Evolutionary conservation across 257 asterid genomes (phyloP), one percentile per base, ranked within the genome.

Genomic region (Solanum neorickii): DNA sequence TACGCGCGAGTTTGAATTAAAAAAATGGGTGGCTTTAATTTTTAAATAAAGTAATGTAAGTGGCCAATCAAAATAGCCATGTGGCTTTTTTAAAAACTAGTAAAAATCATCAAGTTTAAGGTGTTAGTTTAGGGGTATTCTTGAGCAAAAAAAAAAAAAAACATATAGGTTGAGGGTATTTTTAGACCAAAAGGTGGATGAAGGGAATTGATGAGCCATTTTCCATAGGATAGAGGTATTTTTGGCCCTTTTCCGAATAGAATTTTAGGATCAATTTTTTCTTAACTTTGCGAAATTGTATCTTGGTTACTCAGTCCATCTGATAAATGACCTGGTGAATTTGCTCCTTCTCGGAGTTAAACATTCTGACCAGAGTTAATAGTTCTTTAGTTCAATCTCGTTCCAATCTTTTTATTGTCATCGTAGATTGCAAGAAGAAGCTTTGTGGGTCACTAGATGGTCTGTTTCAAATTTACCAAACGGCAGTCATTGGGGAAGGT

Each of bases 361-460:
- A 27, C 85, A 47, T 80, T 47, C 85, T 80, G 68, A 68, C 68
- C 84, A 16, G 68, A 47, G 68, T 80, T 27, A 15, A 29, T 56
- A 25, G 35, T 44, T 69, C 12, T 33, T 12, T 85, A 12, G n/a
- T 39, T 69, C 44, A 72, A 85, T 49, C 70, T 88, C 29, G 44
- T 18, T 85, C 72, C 29, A 41, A 35, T 69, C 62, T 46, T 20
- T 88, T 82, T 85, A 13, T 59, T 89, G 83, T 83, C 73, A 29
- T 25, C 88, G 90, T 89, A 97, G 99, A 97, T 92, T 97, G 99
- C 93, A 94, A 95, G 94, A 94, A 94, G 89, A 95, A 95, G 88
- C 97, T 97, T 23, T 90, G 94, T 88, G 98, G 98, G 73, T 96
- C 96, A 88, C 90, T 97, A 88, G 97, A 96, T 65, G 96, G 96